Percentiles rank a stretch among this genome's conserved stretches.
These are phyloP conservation scores for Quaeritorhiza haematococci DNA, from an alignment of 371 early-diverging fungal species.

Conservation along the genomic window DNA sequence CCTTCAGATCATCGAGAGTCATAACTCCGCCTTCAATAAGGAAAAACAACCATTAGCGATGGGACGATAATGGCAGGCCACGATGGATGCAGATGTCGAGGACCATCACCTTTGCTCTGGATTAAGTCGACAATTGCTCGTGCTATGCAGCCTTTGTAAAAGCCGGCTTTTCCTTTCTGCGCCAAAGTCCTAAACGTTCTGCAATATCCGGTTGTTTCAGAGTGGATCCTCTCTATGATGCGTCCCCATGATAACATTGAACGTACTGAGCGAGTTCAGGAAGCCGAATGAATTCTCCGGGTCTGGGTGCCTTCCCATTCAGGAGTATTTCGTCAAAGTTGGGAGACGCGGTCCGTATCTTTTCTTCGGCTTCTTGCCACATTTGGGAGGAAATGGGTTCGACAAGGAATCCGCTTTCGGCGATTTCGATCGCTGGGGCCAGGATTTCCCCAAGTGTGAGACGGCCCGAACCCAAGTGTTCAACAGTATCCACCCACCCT, in stretches of 20 bases:
- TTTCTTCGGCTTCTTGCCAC: slow-evolving; percentile 53
- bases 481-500: slow-evolving; percentile 62
- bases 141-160: slow-evolving; percentile 78
- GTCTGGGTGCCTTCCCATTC: slow-evolving; percentile 57
- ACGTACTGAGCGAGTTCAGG: slow-evolving; percentile 55
- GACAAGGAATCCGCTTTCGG: slow-evolving; percentile 61
- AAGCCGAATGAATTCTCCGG: slow-evolving; percentile 60
- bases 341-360: slow-evolving; percentile 41
- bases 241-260: neutral
- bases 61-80: no score
- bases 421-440: slow-evolving; percentile 64
- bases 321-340: slow-evolving; percentile 52
- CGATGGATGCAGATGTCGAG: no score
- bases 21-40: no score
- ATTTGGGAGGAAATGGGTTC: slow-evolving; percentile 22
- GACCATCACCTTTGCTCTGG: slow-evolving; percentile 26
- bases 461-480: slow-evolving; percentile 67
- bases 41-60: no score
- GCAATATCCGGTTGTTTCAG: neutral
- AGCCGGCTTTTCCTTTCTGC: slow-evolving; percentile 61
- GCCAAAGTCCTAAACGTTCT: slow-evolving; percentile 62
- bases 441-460: slow-evolving; percentile 56
- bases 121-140: slow-evolving; percentile 65
- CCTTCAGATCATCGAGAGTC: slow-evolving; percentile 65
- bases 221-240: neutral